Evolutionary conservation across 306 rosid species (phyloP).

Genomic region (Begonia peltatifolia): DNA sequence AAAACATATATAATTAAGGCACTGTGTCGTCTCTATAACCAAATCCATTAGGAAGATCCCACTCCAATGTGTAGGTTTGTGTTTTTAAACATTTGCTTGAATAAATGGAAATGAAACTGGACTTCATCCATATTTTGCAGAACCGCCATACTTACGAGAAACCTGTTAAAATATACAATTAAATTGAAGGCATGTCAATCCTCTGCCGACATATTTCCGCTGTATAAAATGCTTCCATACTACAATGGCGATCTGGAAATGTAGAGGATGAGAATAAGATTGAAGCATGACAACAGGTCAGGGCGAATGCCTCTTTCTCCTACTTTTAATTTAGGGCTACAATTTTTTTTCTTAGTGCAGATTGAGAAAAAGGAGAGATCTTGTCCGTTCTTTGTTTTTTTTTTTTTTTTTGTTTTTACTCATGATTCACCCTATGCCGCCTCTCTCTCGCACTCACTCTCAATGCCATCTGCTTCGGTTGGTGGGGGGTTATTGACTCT

Average conservation of each 20-base stretch:
- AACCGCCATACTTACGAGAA: slow-evolving; percentile 66
- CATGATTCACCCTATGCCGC: neutral
- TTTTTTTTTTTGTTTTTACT: neutral
- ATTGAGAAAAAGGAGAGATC: too few species aligned
- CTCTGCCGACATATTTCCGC: slow-evolving; percentile 9
- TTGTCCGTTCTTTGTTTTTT: too few species aligned
- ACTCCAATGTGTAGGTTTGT: too few species aligned
- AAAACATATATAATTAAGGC: too few species aligned
- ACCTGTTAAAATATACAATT: slow-evolving; percentile 69
- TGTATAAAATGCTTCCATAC: slow-evolving; percentile 2
- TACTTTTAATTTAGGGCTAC: slow-evolving; percentile 1
- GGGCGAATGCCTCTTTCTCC: neutral
- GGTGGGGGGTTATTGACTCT: neutral
- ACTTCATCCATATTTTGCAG: slow-evolving; percentile 31
- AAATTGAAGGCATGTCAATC: slow-evolving; percentile 13
- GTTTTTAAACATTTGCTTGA: too few species aligned
- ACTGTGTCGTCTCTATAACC: too few species aligned
- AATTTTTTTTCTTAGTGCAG: neutral
- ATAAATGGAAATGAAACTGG: too few species aligned
- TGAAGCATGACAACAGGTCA: slow-evolving; percentile 9
- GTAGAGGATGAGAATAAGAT: slow-evolving; percentile 10
- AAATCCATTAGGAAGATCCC: too few species aligned
- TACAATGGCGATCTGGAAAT: slow-evolving; percentile 7
- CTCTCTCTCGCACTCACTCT: slow-evolving; percentile 1
- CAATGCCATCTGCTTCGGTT: neutral